These are phyloP conservation scores for Isatis lusitanica DNA, from an alignment of 441 rosid species.

Conservation along the genomic window DNA sequence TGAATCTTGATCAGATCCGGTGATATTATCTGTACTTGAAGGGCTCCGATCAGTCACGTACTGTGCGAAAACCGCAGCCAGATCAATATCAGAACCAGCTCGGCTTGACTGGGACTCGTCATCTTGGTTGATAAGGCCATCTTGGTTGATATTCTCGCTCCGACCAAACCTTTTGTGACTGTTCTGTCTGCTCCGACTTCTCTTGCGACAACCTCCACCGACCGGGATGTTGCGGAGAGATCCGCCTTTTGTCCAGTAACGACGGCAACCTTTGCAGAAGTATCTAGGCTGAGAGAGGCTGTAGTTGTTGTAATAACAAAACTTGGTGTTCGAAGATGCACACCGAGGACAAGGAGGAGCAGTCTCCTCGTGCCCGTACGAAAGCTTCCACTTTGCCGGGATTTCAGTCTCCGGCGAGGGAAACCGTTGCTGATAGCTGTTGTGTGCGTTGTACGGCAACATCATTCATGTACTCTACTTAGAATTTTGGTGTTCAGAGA, in stretches of 20 bases:
- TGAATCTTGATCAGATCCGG: conserved; percentile 36
- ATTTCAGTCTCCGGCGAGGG: conserved; percentile 29
- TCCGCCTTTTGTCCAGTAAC: conserved; percentile 96
- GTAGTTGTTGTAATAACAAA: conserved; percentile 93
- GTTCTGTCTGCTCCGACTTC: conserved; percentile 53
- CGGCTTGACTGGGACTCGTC: conserved; percentile 16
- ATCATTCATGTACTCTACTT: conserved; percentile 6
- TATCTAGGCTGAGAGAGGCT: conserved; percentile 94
- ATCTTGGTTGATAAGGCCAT: conserved; percentile 30
- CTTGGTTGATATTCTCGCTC: conserved; percentile 15
- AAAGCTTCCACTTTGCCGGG: conserved; percentile 33
- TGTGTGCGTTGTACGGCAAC: conserved; percentile 31
- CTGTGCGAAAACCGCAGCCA: conserved; percentile 41
- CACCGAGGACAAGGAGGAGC: conserved; percentile 85
- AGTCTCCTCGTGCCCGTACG: conserved; percentile 45
- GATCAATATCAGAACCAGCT: conserved; percentile 28
- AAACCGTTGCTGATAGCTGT: conserved; percentile 34
- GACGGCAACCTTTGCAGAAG: conserved; percentile 87
- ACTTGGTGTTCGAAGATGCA: conserved; percentile 81
- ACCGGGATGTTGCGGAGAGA: conserved; percentile 88
- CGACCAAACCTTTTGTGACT: conserved; percentile 36
- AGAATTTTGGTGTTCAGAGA: conserved; percentile 8
- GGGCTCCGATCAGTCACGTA: conserved; percentile 37
- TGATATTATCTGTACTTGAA: conserved; percentile 31
- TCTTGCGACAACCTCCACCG: conserved; percentile 90